These are phyloP conservation scores for Hygrocybe punicea DNA, from an alignment of 768 basidiomycete genomes.

Conservation along the genomic window DNA sequence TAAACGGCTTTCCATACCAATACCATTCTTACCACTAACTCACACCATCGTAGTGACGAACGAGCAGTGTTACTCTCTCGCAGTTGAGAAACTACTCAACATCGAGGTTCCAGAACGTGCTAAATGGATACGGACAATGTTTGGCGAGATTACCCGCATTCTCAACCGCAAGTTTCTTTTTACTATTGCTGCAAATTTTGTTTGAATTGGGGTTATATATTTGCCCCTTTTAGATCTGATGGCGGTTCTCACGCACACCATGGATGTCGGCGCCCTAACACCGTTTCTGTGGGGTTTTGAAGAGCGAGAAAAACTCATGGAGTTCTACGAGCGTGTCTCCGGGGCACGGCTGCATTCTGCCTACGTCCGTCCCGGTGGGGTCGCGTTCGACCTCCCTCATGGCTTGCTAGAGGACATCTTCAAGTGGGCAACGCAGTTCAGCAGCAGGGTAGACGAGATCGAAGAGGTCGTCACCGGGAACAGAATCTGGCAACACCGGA, in stretches of 20 bases:
- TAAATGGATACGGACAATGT: conserved; percentile 96
- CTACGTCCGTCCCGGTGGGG: conserved; percentile 97
- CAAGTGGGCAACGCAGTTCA: conserved; percentile 96
- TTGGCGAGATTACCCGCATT: conserved; percentile 94
- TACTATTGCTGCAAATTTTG: conserved; percentile 1
- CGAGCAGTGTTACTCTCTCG: conserved; percentile 94
- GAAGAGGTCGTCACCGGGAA: conserved; percentile 98
- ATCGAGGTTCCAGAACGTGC: conserved; percentile 96
- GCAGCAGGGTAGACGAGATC: conserved; percentile 88
- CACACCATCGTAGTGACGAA: conserved; percentile 76
- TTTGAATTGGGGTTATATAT: neutral
- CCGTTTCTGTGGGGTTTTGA: conserved; percentile 99
- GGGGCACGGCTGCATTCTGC: conserved; percentile 96
- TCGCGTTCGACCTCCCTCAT: conserved; percentile 95
- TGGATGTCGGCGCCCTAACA: conserved; percentile 97
- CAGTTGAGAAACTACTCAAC: conserved; percentile 97
- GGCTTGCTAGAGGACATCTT: conserved; percentile 98
- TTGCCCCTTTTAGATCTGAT: conserved; percentile 65
- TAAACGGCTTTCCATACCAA: conserved; percentile 38
- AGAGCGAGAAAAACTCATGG: conserved; percentile 99
- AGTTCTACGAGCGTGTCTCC: conserved; percentile 99
- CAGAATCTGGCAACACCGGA: conserved; percentile 96
- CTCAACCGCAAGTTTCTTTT: conserved; percentile 68
- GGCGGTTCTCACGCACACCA: conserved; percentile 92
- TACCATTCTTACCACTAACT: conserved; percentile 7